phyloP scores from a whole-genome alignment of 495 filamentous ascomycete genomes.

The Astrothelium subdiscretum region DNA sequence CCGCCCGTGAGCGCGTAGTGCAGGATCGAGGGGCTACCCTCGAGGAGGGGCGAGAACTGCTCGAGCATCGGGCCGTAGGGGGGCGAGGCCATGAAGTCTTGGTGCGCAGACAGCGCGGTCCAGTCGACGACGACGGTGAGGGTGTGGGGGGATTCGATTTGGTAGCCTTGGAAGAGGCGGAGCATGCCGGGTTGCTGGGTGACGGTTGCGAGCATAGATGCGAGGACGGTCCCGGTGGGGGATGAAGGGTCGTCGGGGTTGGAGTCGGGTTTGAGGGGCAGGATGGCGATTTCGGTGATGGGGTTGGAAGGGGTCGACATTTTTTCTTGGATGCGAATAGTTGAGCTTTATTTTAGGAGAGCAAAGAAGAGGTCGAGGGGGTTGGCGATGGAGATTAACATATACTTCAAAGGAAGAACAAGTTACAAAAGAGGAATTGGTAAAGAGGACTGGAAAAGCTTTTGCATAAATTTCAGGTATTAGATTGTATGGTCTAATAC shows the following conservation, averaged over 20 bases:
- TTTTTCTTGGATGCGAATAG: too few relatives aligned
- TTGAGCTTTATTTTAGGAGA: too few relatives aligned
- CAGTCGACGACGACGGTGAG: neutral
- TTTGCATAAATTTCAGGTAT: too few relatives aligned
- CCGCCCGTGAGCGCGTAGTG: neutral
- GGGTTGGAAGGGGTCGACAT: neutral
- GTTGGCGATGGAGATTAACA: too few relatives aligned
- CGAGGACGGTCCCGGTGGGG: neutral
- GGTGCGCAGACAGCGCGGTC: neutral
- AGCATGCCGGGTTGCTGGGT: neutral
- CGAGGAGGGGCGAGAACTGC: neutral
- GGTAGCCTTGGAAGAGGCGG: neutral
- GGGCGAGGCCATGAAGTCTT: neutral
- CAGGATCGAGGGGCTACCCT: neutral
- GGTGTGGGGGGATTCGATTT: neutral
- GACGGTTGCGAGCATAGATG: neutral
- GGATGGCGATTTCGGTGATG: neutral
- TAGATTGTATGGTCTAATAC: too few relatives aligned
- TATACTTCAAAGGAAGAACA: too few relatives aligned
- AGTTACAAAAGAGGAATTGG: too few relatives aligned
- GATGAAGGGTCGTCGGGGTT: too few relatives aligned
- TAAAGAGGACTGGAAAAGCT: too few relatives aligned
- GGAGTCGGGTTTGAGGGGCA: neutral
- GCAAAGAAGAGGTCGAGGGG: too few relatives aligned
- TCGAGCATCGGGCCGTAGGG: neutral